These are phyloP conservation scores for Thelephora terrestris DNA, from an alignment of 1,284 basidiomycete genomes.

Conservation along the genomic window DNA sequence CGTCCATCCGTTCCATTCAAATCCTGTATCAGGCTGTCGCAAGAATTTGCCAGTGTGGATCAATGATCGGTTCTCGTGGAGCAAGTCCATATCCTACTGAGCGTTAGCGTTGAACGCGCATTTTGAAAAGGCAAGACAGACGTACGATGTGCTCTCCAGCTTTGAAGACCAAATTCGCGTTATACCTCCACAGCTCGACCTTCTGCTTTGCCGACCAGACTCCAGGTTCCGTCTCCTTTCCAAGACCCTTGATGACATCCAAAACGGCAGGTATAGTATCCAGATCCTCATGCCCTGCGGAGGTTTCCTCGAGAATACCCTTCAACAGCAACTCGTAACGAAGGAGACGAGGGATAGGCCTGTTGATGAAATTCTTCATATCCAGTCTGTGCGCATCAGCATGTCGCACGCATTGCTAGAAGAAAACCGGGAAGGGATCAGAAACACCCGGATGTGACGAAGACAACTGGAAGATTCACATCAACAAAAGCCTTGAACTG, in stretches of 20 bases:
- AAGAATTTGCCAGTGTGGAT: slow-evolving; percentile 76
- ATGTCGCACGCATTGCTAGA: slow-evolving; percentile 59
- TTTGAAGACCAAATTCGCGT: slow-evolving; percentile 72
- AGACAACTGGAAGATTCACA: slow-evolving; percentile 41
- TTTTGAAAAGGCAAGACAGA: slow-evolving; percentile 9
- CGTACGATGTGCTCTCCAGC: slow-evolving; percentile 68
- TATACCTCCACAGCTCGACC: slow-evolving; percentile 80
- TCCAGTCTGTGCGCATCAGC: slow-evolving; percentile 70
- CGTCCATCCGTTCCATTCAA: slow-evolving; percentile 74
- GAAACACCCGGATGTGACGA: not conserved
- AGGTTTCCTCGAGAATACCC: slow-evolving; percentile 66
- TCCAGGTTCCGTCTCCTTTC: slow-evolving; percentile 78
- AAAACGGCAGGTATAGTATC: slow-evolving; percentile 74
- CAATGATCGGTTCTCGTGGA: slow-evolving; percentile 73
- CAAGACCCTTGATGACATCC: slow-evolving; percentile 76
- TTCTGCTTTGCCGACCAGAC: slow-evolving; percentile 77
- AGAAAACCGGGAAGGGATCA: slow-evolving; percentile 1
- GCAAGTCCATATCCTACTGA: slow-evolving; percentile 74
- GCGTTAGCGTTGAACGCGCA: not conserved
- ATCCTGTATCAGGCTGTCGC: slow-evolving; percentile 78
- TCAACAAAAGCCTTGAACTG: slow-evolving; percentile 79
- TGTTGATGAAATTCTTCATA: slow-evolving; percentile 82
- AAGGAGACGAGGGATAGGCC: slow-evolving; percentile 81
- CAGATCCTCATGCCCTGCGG: slow-evolving; percentile 66
- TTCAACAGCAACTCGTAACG: slow-evolving; percentile 85